Base-by-base conservation (phyloP, 1,284 basidiomycete genomes). In the Leccinum fuscescens region DNA sequence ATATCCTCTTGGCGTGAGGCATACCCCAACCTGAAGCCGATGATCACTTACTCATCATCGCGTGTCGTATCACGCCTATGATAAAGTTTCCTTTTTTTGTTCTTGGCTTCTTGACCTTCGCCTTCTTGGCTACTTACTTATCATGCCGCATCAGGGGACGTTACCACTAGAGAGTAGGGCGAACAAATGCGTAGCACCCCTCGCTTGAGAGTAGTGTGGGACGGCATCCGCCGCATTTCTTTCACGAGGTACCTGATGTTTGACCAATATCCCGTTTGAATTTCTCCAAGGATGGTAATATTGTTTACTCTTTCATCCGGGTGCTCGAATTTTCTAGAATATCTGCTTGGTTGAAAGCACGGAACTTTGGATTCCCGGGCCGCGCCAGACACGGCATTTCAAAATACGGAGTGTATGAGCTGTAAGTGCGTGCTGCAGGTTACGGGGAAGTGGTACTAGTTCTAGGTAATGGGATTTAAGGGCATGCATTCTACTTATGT, bases 81-180 rank as follows among this genome's bases (percentile, higher is more conserved):
- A 51, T 57, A 56, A 58, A 50, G 59, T 39, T 35, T 27, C 52
- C 52, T 65, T 66, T 59, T 46, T 39, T 17, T 42, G 4, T 42
- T 42, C 39, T 46, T 20, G 42, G 3, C 42, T 46, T 46, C 42
- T 20, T 46, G 42, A 46, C 42, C 11, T 20, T 44, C 11, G 31
- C 48, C 53, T 69, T 64, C 29, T 72, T 63, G 69, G 17, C 15
- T 39, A 20, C 50, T 62, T 46, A 35, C 35, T 15, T 27, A 61
- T 44, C 49, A 50, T 17, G 39, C 39, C 56, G 61, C 39, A 60
- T 55, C 57, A 52, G 66, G 56, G 39, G 31, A 50, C 8, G 54
- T 54, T 59, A 48, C 50, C 52, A 53, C 53, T 66, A 52, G 42
- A 52, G 42, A 54, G 56, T 58, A 67, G 58, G 55, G 44, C 53